A percentile compares a stretch with the other conserved stretches of the same genome.
Evolutionary conservation across 352 stramenopile genomes (phyloP).

Genomic region (Thraustochytrium striatum): DNA sequence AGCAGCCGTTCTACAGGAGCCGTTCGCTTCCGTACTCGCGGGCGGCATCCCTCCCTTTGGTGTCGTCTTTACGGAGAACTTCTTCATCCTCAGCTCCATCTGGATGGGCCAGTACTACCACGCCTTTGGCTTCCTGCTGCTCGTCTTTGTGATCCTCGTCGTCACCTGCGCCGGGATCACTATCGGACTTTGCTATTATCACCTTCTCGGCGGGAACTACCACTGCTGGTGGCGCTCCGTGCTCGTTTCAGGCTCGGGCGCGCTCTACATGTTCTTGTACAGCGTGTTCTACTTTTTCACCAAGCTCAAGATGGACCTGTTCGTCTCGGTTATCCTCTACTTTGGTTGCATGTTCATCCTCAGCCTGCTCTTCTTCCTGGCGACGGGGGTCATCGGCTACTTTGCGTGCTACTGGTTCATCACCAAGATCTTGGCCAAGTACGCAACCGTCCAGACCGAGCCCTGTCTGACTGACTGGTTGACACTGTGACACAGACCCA

Average conservation of each 20-base stretch:
- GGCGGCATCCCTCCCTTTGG: slow-evolving; percentile 98
- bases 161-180: slow-evolving; percentile 96
- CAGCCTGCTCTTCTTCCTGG: slow-evolving; percentile 92
- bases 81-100: slow-evolving; percentile 99
- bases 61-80: slow-evolving; percentile 98
- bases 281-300: slow-evolving; percentile 96
- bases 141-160: slow-evolving; percentile 94
- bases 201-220: slow-evolving; percentile 98
- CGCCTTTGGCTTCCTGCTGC: slow-evolving; percentile 99
- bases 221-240: slow-evolving; percentile 91
- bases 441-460: too few species aligned
- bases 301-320: slow-evolving; percentile 93
- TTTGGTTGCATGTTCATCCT: slow-evolving; percentile 99
- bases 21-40: slow-evolving; percentile 85
- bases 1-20: slow-evolving; percentile 92
- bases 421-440: slow-evolving; percentile 98
- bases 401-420: slow-evolving; percentile 98
- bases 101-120: slow-evolving; percentile 99
- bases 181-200: slow-evolving; percentile 99
- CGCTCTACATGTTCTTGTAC: slow-evolving; percentile 98
- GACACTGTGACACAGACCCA: too few species aligned
- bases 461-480: too few species aligned
- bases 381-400: slow-evolving; percentile 93
- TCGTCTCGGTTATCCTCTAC: slow-evolving; percentile 90
- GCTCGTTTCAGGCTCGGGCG: slow-evolving; percentile 87